Evolutionary conservation across 345 rosid species (phyloP), one percentile per base, ranked within the genome.

Genomic region (Populus simonii): DNA sequence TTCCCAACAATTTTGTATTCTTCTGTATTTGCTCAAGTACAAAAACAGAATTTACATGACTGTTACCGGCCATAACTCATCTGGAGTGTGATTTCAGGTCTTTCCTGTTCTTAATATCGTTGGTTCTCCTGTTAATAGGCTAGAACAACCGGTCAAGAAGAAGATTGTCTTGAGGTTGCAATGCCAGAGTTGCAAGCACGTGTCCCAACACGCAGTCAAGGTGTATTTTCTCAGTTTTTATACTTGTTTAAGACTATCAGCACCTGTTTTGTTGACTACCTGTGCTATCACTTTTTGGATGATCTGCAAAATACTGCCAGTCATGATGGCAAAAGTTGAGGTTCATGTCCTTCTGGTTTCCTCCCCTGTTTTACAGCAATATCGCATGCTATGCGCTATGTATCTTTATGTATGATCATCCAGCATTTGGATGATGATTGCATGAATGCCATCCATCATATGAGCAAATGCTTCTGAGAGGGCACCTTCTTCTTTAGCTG

Each of bases 161-260:
- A 92, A 92, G 89, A 92, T 92, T 80, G 93, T 90, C 66, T 31
- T 90, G 86, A 92, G 97, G 94, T 87, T 92, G 68, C 94, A 90
- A 31, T 92, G 94, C 80, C 94, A 92, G 79, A 84, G 85, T 13
- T 92, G 97, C 90, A 92, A 92, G 87, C 97, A 90, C 25, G 82
- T 92, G 6, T 92, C 97, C 51, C 94, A 90, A 82, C 93, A 86
- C 74, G 82, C 97, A 0, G 90, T 92, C 79, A 90, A 88, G 92
- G 96, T 89, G 36, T 13, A 59, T 72, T n/a, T 22, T 27, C 68
- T 16, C 53, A n/a, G 35, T 0, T 53, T n/a, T 9, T 15, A 0
- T 27, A 33, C 12, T 20, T 12, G 45, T 45, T 59, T n/a, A 39
- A 22, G n/a, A 6, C 17, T 1, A 7, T 5, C 0, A 59, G 16